Base-by-base conservation (phyloP, 106 monocot species). In the Dendrobium nobile region DNA sequence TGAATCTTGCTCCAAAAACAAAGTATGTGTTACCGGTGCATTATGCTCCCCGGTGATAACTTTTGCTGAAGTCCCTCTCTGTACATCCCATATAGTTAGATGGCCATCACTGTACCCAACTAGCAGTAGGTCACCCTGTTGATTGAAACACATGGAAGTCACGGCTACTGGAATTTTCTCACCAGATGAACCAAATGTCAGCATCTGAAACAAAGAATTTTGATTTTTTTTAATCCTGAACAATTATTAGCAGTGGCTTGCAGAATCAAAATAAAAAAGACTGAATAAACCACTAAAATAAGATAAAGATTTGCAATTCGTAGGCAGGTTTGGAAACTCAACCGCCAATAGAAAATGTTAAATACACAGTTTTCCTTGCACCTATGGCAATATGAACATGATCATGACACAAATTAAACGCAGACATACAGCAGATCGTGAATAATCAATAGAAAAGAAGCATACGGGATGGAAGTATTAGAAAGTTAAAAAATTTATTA, bases 61-160 rank as follows among this genome's bases (percentile, higher is more conserved):
- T 86, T 94, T 99, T 78, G 89, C 87, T 83, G 79, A 82, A 17
- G 78, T 67, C 72, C 85, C 89, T 89, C 83, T 95, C 45, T 88
- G 95, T 19, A 93, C 89, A 85, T 99, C 98, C 98, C 98, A 99
- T 70, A 94, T 58, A 68, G 90, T 93, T 42, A 95, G 44, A 88
- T 91, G 95, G 37, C 98, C 98, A 91, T 99, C 95, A 67, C 84
- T 79, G 79, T 95, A 95, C 64, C 98, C 98, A 77, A 87, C 98
- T 88, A 99, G 87, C 68, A 99, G 92, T 41, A 99, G 83, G 77
- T 99, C 95, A 18, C 95, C 95, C 82, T 91, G 94, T 73, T 91
- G 94, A 80, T 91, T 99, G 82, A 99, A 99, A 86, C 93, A 99
- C 92, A 99, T 91, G 16, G 98, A 95, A 75, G 98, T 99, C 58